Percentiles rank a stretch among this genome's conserved stretches.
phyloP scores from a whole-genome alignment of 495 filamentous ascomycete species.

The Lasiosphaeria ovina region DNA sequence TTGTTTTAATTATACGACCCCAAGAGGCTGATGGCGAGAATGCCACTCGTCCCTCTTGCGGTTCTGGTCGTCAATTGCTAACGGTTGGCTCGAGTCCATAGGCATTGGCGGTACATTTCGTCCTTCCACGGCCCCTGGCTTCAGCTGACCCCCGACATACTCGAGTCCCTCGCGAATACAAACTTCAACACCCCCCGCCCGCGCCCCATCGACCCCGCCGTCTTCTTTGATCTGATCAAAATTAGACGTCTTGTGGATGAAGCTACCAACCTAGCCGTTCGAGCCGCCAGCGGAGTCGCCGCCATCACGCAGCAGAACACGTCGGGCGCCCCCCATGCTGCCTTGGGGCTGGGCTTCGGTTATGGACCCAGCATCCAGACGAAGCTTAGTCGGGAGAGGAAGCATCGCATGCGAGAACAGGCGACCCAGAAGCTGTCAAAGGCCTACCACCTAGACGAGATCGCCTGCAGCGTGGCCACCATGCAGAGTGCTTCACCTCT shows the following conservation, averaged over 20 bases:
- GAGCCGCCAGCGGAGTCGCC: conserved; percentile 68
- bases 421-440: conserved; percentile 71
- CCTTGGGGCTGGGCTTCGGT: conserved; percentile 60
- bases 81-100: conserved; percentile 24
- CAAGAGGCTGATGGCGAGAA: too few species aligned
- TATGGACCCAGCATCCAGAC: conserved; percentile 54
- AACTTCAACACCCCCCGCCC: conserved; percentile 75
- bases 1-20: too few species aligned
- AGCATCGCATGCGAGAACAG: conserved; percentile 71
- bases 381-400: conserved; percentile 69
- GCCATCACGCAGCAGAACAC: conserved; percentile 59
- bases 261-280: conserved; percentile 70
- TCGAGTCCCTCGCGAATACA: conserved; percentile 71
- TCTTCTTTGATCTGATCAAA: conserved; percentile 80
- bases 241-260: conserved; percentile 74
- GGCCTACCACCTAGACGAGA: conserved; percentile 76
- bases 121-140: conserved; percentile 84
- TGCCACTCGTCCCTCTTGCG: too few species aligned
- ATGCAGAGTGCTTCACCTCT: conserved; percentile 79
- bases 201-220: conserved; percentile 72
- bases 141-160: conserved; percentile 77
- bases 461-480: conserved; percentile 74
- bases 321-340: conserved; percentile 50
- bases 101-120: conserved; percentile 81
- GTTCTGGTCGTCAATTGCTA: not conserved